Base-by-base conservation (phyloP, 2,329 filamentous ascomycete genomes). In the Geosmithia flava region DNA sequence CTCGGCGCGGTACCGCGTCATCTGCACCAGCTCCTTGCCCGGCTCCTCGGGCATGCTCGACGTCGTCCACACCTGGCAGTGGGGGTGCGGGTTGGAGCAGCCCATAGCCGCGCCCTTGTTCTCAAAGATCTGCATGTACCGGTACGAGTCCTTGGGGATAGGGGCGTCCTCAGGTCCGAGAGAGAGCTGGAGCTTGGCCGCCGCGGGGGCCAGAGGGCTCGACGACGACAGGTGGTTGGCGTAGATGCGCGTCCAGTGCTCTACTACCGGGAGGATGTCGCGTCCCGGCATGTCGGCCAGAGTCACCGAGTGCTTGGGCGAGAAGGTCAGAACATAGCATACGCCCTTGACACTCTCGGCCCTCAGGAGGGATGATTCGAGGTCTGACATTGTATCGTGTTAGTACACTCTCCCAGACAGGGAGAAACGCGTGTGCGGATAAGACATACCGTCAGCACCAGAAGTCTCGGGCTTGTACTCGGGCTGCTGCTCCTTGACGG, bases 91-190 rank as follows among this genome's bases (percentile, higher is more conserved):
- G 64, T 98, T 98, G 1, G 91, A 97, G 71, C 93, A 98, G 47
- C 93, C 93, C 93, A 98, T 98, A 11, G 91, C 88, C 1, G 86
- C 81, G 47, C 93, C 93, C 68, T 98, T 98, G 72, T 98, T 98
- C 69, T 98, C 93, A 53, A 98, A 98, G 54, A 98, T 97, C 63
- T 98, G 93, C 90, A 98, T 96, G 68, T 95, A 97, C 48, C 85
- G 80, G 58, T 95, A 88, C 66, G 95, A 87, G 47, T 85, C 77
- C 47, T 75, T 80, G 4, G 88, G 83, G 1, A 56, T 43, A 6
- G 65, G 65, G 10, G 62, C 60, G 13, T 59, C 59, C 6, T 66
- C 62, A 17, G 53, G 62, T 30, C 58, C 45, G 61, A 71, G 57
- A 2, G 65, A 61, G 7, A 75, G 60, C 5, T 64, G 56, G 5